These are phyloP conservation scores for Mycocentrospora acerina DNA, from an alignment of 2,329 filamentous ascomycete genomes.

Conservation along the genomic window DNA sequence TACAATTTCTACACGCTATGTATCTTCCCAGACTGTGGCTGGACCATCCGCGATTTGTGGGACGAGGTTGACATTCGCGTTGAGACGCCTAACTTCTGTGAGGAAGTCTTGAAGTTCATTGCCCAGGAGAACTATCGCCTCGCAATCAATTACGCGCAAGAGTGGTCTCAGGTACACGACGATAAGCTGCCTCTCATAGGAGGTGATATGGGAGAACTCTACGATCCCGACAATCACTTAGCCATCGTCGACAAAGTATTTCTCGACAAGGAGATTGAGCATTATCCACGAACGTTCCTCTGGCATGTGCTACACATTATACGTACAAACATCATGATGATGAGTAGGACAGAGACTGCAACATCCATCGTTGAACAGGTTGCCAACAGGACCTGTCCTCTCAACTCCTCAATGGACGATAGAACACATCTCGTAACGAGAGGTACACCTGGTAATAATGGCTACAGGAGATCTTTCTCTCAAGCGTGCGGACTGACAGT, in stretches of 20 bases:
- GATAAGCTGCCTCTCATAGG: constrained; percentile 22
- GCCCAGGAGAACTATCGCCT: constrained; percentile 21
- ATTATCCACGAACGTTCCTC: constrained; percentile 29
- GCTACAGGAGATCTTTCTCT: constrained; percentile 1
- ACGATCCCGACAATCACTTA: constrained; percentile 18
- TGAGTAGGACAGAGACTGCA: constrained; percentile 2
- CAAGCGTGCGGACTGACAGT: constrained; percentile 10
- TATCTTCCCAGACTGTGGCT: constrained; percentile 29
- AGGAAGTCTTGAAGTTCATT: constrained; percentile 32
- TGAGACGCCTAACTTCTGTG: constrained; percentile 28
- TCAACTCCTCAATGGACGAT: too few relatives aligned
- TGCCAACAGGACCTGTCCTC: not conserved
- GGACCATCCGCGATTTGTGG: constrained; percentile 36
- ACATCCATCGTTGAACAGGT: too few relatives aligned
- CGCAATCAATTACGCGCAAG: constrained; percentile 19
- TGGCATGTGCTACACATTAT: constrained; percentile 31
- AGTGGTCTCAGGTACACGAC: constrained; percentile 24
- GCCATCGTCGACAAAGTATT: constrained; percentile 34
- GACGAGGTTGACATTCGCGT: constrained; percentile 36
- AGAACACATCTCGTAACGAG: not conserved
- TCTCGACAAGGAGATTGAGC: constrained; percentile 20
- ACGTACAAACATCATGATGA: constrained; percentile 17
- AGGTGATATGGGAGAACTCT: constrained; percentile 14
- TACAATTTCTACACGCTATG: constrained; percentile 26
- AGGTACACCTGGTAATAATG: constrained; percentile 11